phyloP scores from a whole-genome alignment of 257 asterid species.

The Penstemon barbatus region DNA sequence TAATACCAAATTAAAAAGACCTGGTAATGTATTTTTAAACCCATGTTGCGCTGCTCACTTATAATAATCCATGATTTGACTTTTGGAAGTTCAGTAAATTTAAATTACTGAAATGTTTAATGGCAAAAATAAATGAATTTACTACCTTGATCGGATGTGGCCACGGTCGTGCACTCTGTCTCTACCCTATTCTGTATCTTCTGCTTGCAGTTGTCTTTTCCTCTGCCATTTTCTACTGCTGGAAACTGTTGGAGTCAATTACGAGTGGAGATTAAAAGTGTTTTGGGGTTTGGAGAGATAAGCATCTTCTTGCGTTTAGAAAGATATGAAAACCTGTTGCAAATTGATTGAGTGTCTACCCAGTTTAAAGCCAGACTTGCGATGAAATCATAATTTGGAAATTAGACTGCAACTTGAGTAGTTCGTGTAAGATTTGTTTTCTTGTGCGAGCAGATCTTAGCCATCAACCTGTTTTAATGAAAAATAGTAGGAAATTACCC shows the following conservation, averaged over 20 bases:
- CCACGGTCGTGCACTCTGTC: background rate
- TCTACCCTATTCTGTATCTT: background rate
- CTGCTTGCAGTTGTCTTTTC: background rate
- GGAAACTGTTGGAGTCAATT: background rate
- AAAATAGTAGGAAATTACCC: background rate
- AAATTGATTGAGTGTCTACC: background rate
- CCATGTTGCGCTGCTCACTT: constrained; percentile 2
- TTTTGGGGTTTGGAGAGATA: background rate
- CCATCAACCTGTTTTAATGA: background rate
- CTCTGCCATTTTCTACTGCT: background rate
- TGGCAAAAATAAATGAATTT: background rate
- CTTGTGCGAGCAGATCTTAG: background rate
- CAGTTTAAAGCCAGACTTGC: background rate
- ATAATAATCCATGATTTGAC: too few relatives aligned
- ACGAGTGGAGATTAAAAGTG: background rate
- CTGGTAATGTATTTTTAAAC: background rate
- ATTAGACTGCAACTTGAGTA: background rate
- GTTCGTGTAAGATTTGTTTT: background rate
- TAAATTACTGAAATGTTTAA: background rate
- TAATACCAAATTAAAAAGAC: constrained; percentile 7
- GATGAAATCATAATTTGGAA: background rate
- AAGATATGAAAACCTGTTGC: background rate
- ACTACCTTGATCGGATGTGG: background rate
- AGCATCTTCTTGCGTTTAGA: background rate
- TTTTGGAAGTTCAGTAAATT: too few relatives aligned